These are phyloP conservation scores for Brassica rapa DNA, from an alignment of 345 rosid genomes.

Conservation along the genomic window DNA sequence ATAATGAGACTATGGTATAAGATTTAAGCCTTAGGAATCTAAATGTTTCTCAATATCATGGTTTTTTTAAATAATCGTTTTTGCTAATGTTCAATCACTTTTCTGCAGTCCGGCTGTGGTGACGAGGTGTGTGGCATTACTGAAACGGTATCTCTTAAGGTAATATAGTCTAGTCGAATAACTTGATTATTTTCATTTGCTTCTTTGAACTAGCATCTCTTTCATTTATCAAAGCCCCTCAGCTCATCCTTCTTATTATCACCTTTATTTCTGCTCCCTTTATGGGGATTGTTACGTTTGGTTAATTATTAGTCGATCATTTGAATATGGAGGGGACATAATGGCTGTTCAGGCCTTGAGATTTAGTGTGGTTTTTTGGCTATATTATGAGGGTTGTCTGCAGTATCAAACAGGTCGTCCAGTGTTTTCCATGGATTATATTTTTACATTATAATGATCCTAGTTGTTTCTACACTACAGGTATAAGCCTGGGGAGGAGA, in stretches of 20 bases:
- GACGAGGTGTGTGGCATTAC: constrained; percentile 87
- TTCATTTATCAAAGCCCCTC: constrained; percentile 15
- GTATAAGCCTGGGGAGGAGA: constrained; percentile 95
- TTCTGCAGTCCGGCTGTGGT: constrained; percentile 93
- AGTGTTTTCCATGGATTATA: constrained; percentile 16
- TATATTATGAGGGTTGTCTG: constrained; percentile 4
- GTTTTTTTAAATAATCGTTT: constrained; percentile 10
- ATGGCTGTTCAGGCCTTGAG: constrained; percentile 5
- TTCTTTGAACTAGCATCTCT: constrained; percentile 23
- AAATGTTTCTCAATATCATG: constrained; percentile 3
- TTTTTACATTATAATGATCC: constrained; percentile 21
- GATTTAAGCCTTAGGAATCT: not conserved
- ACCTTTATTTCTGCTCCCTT: not conserved
- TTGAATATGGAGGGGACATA: constrained; percentile 11
- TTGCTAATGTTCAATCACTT: constrained; percentile 41
- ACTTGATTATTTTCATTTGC: constrained; percentile 26
- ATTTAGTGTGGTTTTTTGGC: not conserved
- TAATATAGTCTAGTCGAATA: constrained; percentile 39
- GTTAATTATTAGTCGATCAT: constrained; percentile 15
- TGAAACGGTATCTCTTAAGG: constrained; percentile 90
- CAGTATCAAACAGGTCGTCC: not conserved
- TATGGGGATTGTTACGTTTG: constrained; percentile 14
- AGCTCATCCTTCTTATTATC: not conserved
- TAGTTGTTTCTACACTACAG: constrained; percentile 51
- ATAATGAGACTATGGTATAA: not conserved